These are phyloP conservation scores for Aspergillus taichungensis DNA, from an alignment of 495 filamentous ascomycete species.

Conservation along the genomic window DNA sequence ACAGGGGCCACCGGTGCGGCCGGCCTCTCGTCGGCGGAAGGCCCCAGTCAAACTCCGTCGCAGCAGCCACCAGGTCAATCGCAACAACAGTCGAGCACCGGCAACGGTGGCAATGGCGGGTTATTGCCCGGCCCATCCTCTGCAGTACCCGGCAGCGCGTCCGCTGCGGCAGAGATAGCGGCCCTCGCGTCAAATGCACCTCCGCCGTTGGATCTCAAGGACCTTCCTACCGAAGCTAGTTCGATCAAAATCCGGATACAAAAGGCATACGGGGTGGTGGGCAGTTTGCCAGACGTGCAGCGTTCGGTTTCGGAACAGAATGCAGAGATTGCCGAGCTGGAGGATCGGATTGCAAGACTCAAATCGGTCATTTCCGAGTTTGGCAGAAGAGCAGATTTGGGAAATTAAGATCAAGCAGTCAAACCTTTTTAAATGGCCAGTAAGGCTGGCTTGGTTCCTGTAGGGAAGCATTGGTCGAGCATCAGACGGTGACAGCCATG, in stretches of 20 bases:
- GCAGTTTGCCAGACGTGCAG: slow-evolving; percentile 63
- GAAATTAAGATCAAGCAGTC: too few species aligned
- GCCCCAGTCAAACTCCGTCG: slow-evolving; percentile 15
- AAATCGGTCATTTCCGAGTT: slow-evolving; percentile 43
- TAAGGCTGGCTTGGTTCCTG: too few species aligned
- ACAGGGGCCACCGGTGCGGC: slow-evolving; percentile 15
- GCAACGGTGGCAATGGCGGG: slow-evolving; percentile 10
- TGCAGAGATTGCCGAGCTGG: slow-evolving; percentile 66
- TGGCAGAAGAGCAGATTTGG: slow-evolving; percentile 22
- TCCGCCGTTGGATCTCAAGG: slow-evolving; percentile 58
- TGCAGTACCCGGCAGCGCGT: slow-evolving; percentile 5
- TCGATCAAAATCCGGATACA: slow-evolving; percentile 71
- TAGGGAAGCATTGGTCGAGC: too few species aligned
- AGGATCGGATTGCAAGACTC: slow-evolving; percentile 54
- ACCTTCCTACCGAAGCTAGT: slow-evolving; percentile 65
- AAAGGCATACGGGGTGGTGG: slow-evolving; percentile 60
- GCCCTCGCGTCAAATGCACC: slow-evolving; percentile 24
- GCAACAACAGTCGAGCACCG: slow-evolving; percentile 16
- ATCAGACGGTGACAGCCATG: too few species aligned
- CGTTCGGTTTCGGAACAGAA: slow-evolving; percentile 70
- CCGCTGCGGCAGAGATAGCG: slow-evolving; percentile 15
- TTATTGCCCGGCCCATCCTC: slow-evolving; percentile 16
- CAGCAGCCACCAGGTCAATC: slow-evolving; percentile 21
- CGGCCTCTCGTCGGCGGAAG: slow-evolving; percentile 9
- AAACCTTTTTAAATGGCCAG: too few species aligned